A percentile compares a stretch with the other conserved stretches of the same genome.
phyloP scores from a whole-genome alignment of 257 asterid species.

The Haberlea rhodopensis region DNA sequence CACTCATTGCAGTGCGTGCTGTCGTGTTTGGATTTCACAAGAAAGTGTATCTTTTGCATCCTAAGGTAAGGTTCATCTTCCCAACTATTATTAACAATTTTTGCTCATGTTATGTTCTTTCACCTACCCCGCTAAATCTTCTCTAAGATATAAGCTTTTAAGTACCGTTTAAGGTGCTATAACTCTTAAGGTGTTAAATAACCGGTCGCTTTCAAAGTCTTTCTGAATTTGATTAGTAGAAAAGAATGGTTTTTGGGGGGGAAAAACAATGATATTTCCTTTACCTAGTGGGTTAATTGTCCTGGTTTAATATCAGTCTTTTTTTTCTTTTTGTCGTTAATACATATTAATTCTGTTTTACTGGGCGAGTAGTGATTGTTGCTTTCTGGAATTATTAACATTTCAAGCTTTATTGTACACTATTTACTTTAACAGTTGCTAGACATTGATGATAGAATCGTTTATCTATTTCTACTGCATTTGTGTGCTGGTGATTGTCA shows the following conservation, averaged over 20 bases:
- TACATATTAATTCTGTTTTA: too few relatives aligned
- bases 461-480: too few relatives aligned
- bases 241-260: neutral
- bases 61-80: constrained; percentile 55
- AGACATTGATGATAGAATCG: too few relatives aligned
- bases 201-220: constrained; percentile 5
- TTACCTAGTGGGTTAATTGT: neutral
- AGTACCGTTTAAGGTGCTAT: neutral
- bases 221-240: constrained; percentile 6
- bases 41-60: constrained; percentile 72
- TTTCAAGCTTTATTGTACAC: too few relatives aligned
- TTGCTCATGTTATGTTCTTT: neutral
- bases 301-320: too few relatives aligned
- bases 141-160: constrained; percentile 11
- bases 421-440: constrained; percentile 10
- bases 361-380: too few relatives aligned
- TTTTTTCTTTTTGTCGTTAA: too few relatives aligned
- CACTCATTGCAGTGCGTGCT: constrained; percentile 71
- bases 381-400: too few relatives aligned
- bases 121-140: neutral
- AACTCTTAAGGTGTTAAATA: constrained; percentile 16
- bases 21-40: constrained; percentile 77
- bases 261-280: neutral
- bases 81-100: constrained; percentile 3
- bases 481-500: constrained; percentile 1